Percentiles rank a stretch among this genome's conserved stretches.
phyloP scores from a whole-genome alignment of 176 grass and related monocot genomes.

The Calamus simplicifolius region DNA sequence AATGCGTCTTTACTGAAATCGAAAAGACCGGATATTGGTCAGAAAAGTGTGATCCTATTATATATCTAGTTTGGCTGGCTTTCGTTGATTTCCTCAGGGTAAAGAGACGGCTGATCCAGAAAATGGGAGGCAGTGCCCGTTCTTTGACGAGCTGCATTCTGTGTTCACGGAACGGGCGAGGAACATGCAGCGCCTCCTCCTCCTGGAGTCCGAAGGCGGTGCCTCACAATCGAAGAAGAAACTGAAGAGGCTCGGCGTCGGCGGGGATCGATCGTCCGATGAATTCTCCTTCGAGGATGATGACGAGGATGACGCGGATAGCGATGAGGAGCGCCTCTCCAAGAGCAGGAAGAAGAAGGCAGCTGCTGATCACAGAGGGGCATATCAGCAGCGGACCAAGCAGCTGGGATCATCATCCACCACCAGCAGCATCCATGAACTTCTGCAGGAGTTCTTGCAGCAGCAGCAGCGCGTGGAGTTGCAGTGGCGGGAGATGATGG shows the following conservation, averaged over 20 bases:
- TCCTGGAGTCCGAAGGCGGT: neutral
- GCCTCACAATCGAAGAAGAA: neutral
- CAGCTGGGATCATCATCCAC: neutral
- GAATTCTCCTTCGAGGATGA: slow-evolving; percentile 4
- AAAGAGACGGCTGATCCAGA: slow-evolving; percentile 9
- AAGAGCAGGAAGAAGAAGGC: slow-evolving; percentile 13
- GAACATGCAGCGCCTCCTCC: slow-evolving; percentile 7
- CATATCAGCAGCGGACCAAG: neutral
- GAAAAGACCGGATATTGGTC: neutral
- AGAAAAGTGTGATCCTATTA: neutral
- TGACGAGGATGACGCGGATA: neutral
- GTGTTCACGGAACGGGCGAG: slow-evolving; percentile 6
- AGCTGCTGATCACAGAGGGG: neutral
- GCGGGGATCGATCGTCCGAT: neutral
- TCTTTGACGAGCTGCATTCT: slow-evolving; percentile 16
- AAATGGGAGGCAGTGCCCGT: slow-evolving; percentile 13
- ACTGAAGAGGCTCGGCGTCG: neutral
- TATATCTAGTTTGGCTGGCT: neutral
- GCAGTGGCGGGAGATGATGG: slow-evolving; percentile 4
- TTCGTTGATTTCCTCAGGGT: neutral
- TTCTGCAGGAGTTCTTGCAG: slow-evolving; percentile 8
- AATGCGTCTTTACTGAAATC: too few species aligned
- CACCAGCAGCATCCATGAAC: neutral
- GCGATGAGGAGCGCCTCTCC: neutral
- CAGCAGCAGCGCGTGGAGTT: slow-evolving; percentile 3